Evolutionary conservation across 2,329 filamentous ascomycete species (phyloP), one percentile per base, ranked within the genome.

Genomic region (Fusarium sp.): DNA sequence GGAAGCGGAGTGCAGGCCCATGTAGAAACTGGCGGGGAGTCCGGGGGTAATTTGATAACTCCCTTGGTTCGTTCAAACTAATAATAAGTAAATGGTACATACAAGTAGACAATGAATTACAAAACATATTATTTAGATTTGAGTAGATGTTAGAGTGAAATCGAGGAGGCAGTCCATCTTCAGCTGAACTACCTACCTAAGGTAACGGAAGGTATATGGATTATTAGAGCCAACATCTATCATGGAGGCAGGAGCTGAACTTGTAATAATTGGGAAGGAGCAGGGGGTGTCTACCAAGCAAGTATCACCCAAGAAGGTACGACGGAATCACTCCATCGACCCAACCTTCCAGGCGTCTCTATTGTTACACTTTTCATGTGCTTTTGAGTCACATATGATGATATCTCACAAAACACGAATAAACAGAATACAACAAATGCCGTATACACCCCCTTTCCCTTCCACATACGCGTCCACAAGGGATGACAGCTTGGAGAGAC

Each of bases 401-500:
- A 33, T 34, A 42, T 34, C 28, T 34, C 8, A 46, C 13, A n/a
- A 47, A 56, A 43, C 38, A 40, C 38, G 59, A 34, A 26, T 43
- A 50, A 43, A 31, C 11, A 19, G 15, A 19, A n/a, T 31, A 19
- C 28, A 31, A 40, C 26, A 64, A n/a, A 54, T 26, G 44, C 22
- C 51, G 44, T 62, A 38, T 44, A 50, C 65, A 62, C 62, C 62
- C 65, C 66, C 31, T 70, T 67, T 34, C 42, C 21, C 38, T 45
- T 51, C 21, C 44, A 24, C 39, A 36, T 46, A 56, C 50, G 43
- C 43, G 40, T 55, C 53, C 39, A 42, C 51, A 57, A 71, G 65
- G 56, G 57, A 62, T 61, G 53, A 58, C 31, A 62, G 51, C 38
- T 65, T 49, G 38, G 38, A 64, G 53, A 66, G 60, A 45, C 28